Percentiles rank a stretch among this genome's conserved stretches.
phyloP scores from a whole-genome alignment of 345 rosid species.

The Salix arbutifolia region DNA sequence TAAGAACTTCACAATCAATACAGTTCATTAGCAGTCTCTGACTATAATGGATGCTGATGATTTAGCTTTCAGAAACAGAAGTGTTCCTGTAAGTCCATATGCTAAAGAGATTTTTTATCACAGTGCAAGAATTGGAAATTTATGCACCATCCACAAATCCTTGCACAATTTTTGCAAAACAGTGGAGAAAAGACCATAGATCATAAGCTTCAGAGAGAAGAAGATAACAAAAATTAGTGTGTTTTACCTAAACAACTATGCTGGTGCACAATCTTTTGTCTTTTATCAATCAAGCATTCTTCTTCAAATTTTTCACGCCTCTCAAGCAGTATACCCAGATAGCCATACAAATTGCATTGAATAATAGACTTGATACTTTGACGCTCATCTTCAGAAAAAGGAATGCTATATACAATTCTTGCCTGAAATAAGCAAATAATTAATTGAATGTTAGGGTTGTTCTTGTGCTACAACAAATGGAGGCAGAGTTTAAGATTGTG shows the following conservation, averaged over 20 bases:
- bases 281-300: constrained; percentile 39
- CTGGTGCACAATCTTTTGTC: constrained; percentile 30
- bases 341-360: constrained; percentile 68
- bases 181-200: background rate
- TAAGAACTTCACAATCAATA: background rate
- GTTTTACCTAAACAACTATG: constrained; percentile 46
- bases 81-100: background rate
- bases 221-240: background rate
- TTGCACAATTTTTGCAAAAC: background rate
- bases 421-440: constrained; percentile 52
- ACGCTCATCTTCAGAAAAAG: constrained; percentile 78
- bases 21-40: background rate
- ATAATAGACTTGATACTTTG: constrained; percentile 61
- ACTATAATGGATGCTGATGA: background rate
- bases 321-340: constrained; percentile 70
- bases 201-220: background rate
- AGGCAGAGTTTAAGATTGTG: background rate
- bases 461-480: background rate
- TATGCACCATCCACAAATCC: background rate
- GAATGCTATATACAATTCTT: constrained; percentile 54
- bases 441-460: background rate
- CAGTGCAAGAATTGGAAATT: background rate
- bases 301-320: constrained; percentile 62
- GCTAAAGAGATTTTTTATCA: background rate
- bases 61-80: background rate